Evolutionary conservation across 2,329 filamentous ascomycete genomes (phyloP).

Genomic region (Graphilbum fragrans): DNA sequence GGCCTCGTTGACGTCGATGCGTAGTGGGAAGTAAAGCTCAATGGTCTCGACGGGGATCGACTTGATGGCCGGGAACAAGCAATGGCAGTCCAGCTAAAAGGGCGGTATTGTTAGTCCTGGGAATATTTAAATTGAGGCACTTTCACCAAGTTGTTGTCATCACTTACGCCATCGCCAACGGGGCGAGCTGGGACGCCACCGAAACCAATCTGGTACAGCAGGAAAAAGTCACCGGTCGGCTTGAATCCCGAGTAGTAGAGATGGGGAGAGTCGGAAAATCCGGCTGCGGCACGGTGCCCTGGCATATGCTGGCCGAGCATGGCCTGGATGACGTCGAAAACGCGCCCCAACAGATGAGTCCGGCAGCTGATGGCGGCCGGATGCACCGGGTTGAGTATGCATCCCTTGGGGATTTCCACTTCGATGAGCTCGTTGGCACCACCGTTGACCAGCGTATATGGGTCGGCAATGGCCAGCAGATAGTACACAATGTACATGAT

Average conservation of each 20-base stretch:
- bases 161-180: conserved; percentile 30
- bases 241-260: conserved; percentile 38
- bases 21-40: conserved; percentile 33
- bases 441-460: conserved; percentile 34
- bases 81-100: conserved; percentile 36
- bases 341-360: conserved; percentile 32
- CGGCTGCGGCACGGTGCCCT: conserved; percentile 32
- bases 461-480: conserved; percentile 33
- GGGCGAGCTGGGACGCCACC: conserved; percentile 34
- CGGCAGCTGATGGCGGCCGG: conserved; percentile 33
- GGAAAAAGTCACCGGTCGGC: conserved; percentile 32
- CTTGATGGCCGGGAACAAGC: conserved; percentile 36
- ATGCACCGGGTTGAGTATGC: conserved; percentile 30
- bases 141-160: no score
- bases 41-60: conserved; percentile 35
- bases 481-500: conserved; percentile 38
- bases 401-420: conserved; percentile 30
- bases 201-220: conserved; percentile 37
- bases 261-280: conserved; percentile 36
- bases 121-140: no score
- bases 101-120: no score
- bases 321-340: conserved; percentile 36
- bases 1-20: conserved; percentile 34
- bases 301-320: conserved; percentile 33
- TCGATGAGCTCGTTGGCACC: conserved; percentile 37